These are phyloP conservation scores for Arthrinium phaeospermum DNA, from an alignment of 2,329 filamentous ascomycete genomes.

Conservation along the genomic window DNA sequence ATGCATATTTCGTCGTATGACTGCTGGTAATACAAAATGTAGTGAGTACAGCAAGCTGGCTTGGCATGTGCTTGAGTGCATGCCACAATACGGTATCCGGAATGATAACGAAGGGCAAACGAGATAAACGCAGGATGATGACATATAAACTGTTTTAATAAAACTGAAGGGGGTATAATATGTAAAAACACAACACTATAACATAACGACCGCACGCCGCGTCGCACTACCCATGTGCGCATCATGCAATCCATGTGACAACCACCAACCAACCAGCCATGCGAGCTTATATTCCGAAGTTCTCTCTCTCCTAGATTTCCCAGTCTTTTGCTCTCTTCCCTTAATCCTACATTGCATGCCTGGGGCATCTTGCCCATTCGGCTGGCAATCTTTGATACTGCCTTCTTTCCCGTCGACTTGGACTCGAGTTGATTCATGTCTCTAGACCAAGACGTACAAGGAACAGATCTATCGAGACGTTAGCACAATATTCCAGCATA, in stretches of 20 bases:
- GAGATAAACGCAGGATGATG: neutral
- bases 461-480: constrained; percentile 56
- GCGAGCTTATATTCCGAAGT: neutral
- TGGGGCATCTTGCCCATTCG: neutral
- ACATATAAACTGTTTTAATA: constrained; percentile 7
- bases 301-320: neutral
- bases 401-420: neutral
- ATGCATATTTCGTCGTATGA: neutral
- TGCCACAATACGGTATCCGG: neutral
- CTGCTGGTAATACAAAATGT: too few species aligned
- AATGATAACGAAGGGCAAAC: neutral
- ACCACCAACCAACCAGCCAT: neutral
- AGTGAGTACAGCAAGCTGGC: too few species aligned
- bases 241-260: constrained; percentile 14
- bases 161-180: constrained; percentile 17
- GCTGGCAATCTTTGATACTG: neutral
- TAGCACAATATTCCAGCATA: constrained; percentile 20
- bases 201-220: neutral
- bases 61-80: too few species aligned
- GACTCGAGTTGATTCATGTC: neutral
- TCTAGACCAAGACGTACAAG: constrained; percentile 62
- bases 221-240: constrained; percentile 16
- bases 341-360: neutral
- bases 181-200: neutral
- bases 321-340: neutral